phyloP scores from a whole-genome alignment of 805 yeast genomes.

The Starmerella roubikii region DNA sequence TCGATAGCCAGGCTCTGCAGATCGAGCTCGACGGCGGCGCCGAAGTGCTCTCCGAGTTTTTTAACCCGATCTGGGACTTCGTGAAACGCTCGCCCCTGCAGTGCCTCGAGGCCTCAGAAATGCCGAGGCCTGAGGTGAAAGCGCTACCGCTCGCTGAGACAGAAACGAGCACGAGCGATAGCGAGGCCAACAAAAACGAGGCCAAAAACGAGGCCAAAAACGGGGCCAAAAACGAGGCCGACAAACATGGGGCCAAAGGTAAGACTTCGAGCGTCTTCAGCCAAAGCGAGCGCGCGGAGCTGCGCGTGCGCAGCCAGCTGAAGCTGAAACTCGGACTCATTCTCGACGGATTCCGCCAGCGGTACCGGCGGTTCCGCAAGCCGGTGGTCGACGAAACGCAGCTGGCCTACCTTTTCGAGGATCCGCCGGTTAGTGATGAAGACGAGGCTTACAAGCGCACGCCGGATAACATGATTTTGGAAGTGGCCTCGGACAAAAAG shows the following conservation, averaged over 20 bases:
- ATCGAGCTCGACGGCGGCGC: slow-evolving; percentile 28
- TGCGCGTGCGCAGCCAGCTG: slow-evolving; percentile 67
- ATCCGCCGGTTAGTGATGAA: slow-evolving; percentile 7
- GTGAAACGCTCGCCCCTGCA: slow-evolving; percentile 55
- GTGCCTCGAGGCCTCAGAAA: slow-evolving; percentile 48
- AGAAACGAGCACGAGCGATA: neutral
- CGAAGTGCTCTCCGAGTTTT: slow-evolving; percentile 42
- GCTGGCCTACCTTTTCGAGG: slow-evolving; percentile 64
- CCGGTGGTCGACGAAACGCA: slow-evolving; percentile 73
- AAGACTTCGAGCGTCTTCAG: slow-evolving; percentile 6
- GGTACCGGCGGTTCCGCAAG: slow-evolving; percentile 82
- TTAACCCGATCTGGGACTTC: slow-evolving; percentile 39
- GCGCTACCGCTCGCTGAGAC: slow-evolving; percentile 1
- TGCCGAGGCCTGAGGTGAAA: slow-evolving; percentile 21
- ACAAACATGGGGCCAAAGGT: neutral
- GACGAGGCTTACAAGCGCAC: slow-evolving; percentile 19
- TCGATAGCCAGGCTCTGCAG: slow-evolving; percentile 39
- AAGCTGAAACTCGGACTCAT: slow-evolving; percentile 76
- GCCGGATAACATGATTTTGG: slow-evolving; percentile 66
- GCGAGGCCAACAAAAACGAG: neutral
- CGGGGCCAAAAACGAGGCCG: too few relatives aligned
- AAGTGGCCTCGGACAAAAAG: slow-evolving; percentile 55
- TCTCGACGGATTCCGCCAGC: slow-evolving; percentile 75
- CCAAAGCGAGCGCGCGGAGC: slow-evolving; percentile 39
- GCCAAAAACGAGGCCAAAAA: too few relatives aligned